Evolutionary conservation across 164 flowering plant species (phyloP), one percentile per base, ranked within the genome.

Genomic region (Houttuynia cordata): DNA sequence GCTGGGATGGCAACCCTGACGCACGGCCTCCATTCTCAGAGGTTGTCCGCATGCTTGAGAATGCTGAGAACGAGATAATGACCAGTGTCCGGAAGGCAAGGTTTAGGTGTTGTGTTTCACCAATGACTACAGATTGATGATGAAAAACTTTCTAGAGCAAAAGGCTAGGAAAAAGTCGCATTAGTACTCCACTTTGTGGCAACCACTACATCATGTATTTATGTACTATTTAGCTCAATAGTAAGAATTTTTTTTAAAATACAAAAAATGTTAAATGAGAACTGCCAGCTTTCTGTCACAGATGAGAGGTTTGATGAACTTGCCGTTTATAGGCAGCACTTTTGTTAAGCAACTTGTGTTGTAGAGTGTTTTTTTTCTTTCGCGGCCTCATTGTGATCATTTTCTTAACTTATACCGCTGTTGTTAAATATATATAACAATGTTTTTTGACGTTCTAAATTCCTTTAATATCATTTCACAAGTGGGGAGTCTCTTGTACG

Each of bases 1-100:
- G 97, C 80, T 91, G 97, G 97, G 96, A 91, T 66, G 72, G 80
- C 24, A 86, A 87, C 58, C 93, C 97, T 14, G 88, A 86, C 24
- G 87, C 79, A 1, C 75, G 97, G n/a, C 97, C 97, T 0, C 76
- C 85, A 18, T 91, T 91, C 66, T 51, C 78, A 8, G 89, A 91
- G 67, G 76, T 91, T 15, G 97, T 91, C 1, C 69, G 68, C 53
- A 91, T 91, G 96, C 91, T 91, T 24, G 96, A 91, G 72, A 58
- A 77, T 68, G 96, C 97, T 0, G 85, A 91, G 71, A 74, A 71
- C 0, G 97, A 84, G 75, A 80, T 91, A 57, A 41, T 91, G 84
- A 87, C 85, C 0, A 87, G 78, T 23, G 93, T 83, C 10, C 81
- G 97, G 22, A 91, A 81, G 76, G 97, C 97, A 5, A 88, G 95